Conservation (phyloP, 2,329 filamentous ascomycete genomes). For the Xylaria sp. region DNA sequence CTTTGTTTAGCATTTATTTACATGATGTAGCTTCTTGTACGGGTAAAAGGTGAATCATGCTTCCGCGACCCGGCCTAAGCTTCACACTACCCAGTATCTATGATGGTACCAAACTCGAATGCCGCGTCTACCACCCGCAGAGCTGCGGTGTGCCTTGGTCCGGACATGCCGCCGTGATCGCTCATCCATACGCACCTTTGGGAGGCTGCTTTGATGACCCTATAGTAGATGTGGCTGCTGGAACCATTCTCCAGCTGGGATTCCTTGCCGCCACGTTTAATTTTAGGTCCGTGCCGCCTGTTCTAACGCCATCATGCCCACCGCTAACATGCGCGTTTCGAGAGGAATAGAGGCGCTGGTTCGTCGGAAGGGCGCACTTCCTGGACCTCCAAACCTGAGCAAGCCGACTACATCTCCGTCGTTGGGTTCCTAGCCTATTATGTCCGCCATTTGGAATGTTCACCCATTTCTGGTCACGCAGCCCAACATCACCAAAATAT, state of each 20-base stretch:
- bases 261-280: conserved; percentile 91
- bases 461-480: conserved; percentile 38
- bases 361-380: conserved; percentile 81
- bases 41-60: conserved; percentile 52
- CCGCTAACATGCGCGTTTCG: conserved; percentile 18
- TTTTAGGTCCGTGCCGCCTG: conserved; percentile 69
- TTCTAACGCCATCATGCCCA: not conserved
- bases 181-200: conserved; percentile 90
- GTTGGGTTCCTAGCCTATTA: conserved; percentile 84
- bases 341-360: conserved; percentile 73
- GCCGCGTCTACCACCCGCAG: conserved; percentile 81
- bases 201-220: conserved; percentile 88
- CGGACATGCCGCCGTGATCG: conserved; percentile 68
- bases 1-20: not conserved
- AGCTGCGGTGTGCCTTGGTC: conserved; percentile 56
- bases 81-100: conserved; percentile 88
- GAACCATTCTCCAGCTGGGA: conserved; percentile 73
- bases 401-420: conserved; percentile 83
- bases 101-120: conserved; percentile 79
- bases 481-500: conserved; percentile 39
- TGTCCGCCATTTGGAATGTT: conserved; percentile 67
- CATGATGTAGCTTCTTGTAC: conserved; percentile 33
- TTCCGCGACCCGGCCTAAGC: conserved; percentile 67
- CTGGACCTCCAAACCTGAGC: conserved; percentile 86
- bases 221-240: conserved; percentile 74